phyloP scores from a whole-genome alignment of 1,284 basidiomycete genomes.

The Singerocomus rubriflavus region DNA sequence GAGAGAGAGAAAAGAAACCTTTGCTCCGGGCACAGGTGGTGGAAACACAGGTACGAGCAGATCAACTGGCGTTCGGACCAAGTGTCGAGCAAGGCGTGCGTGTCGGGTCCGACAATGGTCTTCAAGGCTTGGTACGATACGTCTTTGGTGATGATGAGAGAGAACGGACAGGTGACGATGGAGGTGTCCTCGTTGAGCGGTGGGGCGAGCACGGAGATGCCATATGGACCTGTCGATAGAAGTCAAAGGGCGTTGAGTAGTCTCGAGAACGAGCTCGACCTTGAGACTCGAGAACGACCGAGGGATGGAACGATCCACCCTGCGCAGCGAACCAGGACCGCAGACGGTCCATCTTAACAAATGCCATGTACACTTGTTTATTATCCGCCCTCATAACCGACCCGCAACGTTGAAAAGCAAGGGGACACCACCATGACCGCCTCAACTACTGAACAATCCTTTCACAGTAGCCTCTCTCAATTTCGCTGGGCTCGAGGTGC shows the following conservation, averaged over 20 bases:
- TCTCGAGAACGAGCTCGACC: constrained; percentile 1
- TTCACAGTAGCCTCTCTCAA: constrained; percentile 68
- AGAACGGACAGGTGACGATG: constrained; percentile 74
- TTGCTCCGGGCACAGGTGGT: constrained; percentile 51
- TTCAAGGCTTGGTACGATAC: constrained; percentile 45
- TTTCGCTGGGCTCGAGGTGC: constrained; percentile 83
- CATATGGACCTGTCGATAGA: constrained; percentile 42
- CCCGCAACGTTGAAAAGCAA: too few relatives aligned
- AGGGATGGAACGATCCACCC: constrained; percentile 19
- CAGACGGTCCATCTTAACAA: constrained; percentile 12
- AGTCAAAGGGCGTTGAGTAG: not conserved
- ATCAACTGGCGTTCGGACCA: constrained; percentile 75
- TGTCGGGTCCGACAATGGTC: constrained; percentile 35
- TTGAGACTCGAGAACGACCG: constrained; percentile 10
- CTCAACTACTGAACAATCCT: constrained; percentile 55
- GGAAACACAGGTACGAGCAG: constrained; percentile 67
- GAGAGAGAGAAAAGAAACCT: constrained; percentile 18
- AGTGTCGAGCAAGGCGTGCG: constrained; percentile 22
- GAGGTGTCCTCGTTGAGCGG: constrained; percentile 49
- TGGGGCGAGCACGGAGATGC: constrained; percentile 56
- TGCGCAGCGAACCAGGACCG: constrained; percentile 12
- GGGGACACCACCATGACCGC: constrained; percentile 11
- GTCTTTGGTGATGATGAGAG: constrained; percentile 64
- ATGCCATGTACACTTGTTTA: not conserved
- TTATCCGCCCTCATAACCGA: too few relatives aligned